phyloP scores from a whole-genome alignment of 2,329 filamentous ascomycete species.

The Microsporum canis region DNA sequence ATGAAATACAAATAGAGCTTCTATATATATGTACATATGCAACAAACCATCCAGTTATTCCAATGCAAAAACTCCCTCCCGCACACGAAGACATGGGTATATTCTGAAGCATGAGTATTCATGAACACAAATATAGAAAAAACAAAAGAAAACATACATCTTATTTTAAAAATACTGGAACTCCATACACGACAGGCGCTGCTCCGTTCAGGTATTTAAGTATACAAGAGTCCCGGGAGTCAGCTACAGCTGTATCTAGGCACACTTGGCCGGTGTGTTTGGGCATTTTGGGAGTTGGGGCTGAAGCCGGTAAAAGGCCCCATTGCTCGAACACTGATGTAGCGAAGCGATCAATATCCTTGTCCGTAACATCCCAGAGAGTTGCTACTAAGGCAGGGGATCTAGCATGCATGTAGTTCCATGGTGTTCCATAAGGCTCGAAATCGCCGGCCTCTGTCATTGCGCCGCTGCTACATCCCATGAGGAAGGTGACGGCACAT shows the following conservation, averaged over 20 bases:
- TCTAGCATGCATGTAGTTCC: slow-evolving; percentile 84
- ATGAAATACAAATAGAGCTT: background rate
- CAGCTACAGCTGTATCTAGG: slow-evolving; percentile 63
- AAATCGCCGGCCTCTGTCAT: slow-evolving; percentile 74
- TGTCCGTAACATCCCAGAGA: slow-evolving; percentile 95
- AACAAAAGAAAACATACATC: background rate
- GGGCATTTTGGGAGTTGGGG: background rate
- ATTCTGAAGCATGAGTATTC: background rate
- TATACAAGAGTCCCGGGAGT: slow-evolving; percentile 65
- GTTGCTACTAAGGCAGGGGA: slow-evolving; percentile 80
- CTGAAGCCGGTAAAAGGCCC: slow-evolving; percentile 52
- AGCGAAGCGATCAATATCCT: slow-evolving; percentile 90
- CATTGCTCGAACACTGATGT: slow-evolving; percentile 69
- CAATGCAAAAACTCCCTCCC: background rate
- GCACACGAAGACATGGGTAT: background rate
- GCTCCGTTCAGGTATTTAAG: slow-evolving; percentile 88
- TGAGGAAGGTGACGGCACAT: slow-evolving; percentile 75
- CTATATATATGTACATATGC: background rate
- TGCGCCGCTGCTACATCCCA: slow-evolving; percentile 84
- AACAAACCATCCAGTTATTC: background rate
- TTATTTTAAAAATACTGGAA: slow-evolving; percentile 67
- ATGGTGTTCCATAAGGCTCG: slow-evolving; percentile 79
- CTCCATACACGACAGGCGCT: slow-evolving; percentile 85
- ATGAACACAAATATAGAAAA: background rate
- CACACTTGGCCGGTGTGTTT: background rate